phyloP scores from a whole-genome alignment of 2,329 filamentous ascomycete genomes.

The Aciculosporium take region DNA sequence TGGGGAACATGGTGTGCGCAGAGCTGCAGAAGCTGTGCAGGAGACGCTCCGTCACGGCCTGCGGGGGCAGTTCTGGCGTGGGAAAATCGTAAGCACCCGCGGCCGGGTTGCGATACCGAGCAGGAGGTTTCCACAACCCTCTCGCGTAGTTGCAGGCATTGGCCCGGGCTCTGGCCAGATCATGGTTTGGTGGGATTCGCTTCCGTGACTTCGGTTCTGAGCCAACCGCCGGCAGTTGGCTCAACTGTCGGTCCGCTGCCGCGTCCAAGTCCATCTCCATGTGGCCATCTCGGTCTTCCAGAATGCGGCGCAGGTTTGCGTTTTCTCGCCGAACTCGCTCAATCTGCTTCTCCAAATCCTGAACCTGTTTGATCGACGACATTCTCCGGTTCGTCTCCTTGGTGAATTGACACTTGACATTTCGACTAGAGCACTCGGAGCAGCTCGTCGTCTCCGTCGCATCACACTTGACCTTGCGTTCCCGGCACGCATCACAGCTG shows the following conservation, averaged over 20 bases:
- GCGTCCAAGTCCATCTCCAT: conserved; percentile 34
- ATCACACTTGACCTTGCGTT: conserved; percentile 78
- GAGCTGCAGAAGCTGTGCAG: conserved; percentile 62
- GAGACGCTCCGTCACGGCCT: conserved; percentile 54
- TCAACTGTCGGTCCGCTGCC: conserved; percentile 32
- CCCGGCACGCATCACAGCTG: conserved; percentile 91
- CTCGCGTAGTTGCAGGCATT: conserved; percentile 62
- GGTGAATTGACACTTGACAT: conserved; percentile 96
- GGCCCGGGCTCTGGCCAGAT: conserved; percentile 55
- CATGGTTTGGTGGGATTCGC: conserved; percentile 46
- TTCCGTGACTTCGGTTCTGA: conserved; percentile 50
- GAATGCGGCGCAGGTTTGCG: conserved; percentile 51
- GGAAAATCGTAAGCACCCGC: conserved; percentile 36
- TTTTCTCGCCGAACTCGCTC: conserved; percentile 70
- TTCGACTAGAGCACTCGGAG: conserved; percentile 91
- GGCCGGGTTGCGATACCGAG: conserved; percentile 43
- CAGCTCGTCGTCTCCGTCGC: conserved; percentile 93
- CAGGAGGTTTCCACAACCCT: conserved; percentile 68
- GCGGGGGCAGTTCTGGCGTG: conserved; percentile 55
- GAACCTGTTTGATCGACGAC: conserved; percentile 98
- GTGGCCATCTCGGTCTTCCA: conserved; percentile 36
- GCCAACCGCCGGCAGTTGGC: conserved; percentile 50
- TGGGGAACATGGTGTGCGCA: conserved; percentile 67
- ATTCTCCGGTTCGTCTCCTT: conserved; percentile 97
- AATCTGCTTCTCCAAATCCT: conserved; percentile 89